Conservation (phyloP, 2,329 filamentous ascomycete genomes). For the Juglanconis oblonga region DNA sequence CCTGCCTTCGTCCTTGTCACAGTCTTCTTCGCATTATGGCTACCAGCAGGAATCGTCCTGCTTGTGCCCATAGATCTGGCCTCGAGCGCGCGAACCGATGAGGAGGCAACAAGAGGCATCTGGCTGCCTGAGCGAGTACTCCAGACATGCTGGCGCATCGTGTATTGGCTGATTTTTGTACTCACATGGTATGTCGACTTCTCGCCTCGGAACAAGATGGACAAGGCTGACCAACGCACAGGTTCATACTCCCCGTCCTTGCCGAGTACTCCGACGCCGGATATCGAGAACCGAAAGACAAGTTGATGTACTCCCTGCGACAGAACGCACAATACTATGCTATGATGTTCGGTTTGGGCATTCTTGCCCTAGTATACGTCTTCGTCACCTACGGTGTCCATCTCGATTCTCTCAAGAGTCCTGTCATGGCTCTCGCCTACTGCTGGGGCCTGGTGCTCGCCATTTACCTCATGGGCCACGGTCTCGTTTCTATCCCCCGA, state of each 20-base stretch:
- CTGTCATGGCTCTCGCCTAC: conserved; percentile 92
- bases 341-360: conserved; percentile 68
- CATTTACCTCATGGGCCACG: conserved; percentile 97
- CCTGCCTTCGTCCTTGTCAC: conserved; percentile 87
- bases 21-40: conserved; percentile 91
- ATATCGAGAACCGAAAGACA: conserved; percentile 79
- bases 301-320: conserved; percentile 79
- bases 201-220: conserved; percentile 7
- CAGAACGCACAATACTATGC: conserved; percentile 87
- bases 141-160: conserved; percentile 87
- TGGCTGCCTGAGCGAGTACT: conserved; percentile 80
- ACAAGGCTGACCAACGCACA: conserved; percentile 32
- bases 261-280: conserved; percentile 94
- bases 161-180: conserved; percentile 95
- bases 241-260: conserved; percentile 86
- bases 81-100: conserved; percentile 72
- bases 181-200: conserved; percentile 72
- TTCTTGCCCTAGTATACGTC: conserved; percentile 77
- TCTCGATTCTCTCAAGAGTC: conserved; percentile 70
- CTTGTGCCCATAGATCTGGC: conserved; percentile 95
- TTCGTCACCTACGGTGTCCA: conserved; percentile 74
- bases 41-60: conserved; percentile 86
- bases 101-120: conserved; percentile 71
- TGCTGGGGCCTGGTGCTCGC: conserved; percentile 88
- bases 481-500: conserved; percentile 85